Evolutionary conservation across 2,329 filamentous ascomycete species (phyloP).

Genomic region (Calonectria leucothoes): DNA sequence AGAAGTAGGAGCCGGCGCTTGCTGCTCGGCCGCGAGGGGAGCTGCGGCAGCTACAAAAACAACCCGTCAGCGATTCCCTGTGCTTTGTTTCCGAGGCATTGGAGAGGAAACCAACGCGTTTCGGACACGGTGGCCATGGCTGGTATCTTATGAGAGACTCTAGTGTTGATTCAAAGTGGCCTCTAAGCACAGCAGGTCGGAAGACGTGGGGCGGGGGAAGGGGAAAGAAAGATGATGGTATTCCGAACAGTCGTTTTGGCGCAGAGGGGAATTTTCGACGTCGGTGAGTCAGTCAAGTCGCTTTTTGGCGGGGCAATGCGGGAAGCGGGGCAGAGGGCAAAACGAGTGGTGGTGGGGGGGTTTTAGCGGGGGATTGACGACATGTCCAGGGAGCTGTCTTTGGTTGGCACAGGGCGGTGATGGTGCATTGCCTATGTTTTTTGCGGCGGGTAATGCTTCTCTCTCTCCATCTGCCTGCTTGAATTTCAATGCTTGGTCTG

Average conservation of each 20-base stretch:
- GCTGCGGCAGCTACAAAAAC: constrained; percentile 9
- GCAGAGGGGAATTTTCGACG: constrained; percentile 37
- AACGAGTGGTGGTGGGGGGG: not conserved
- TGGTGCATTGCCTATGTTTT: not conserved
- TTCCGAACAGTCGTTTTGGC: constrained; percentile 30
- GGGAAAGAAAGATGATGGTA: constrained; percentile 25
- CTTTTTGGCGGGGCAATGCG: constrained; percentile 38
- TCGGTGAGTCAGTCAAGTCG: constrained; percentile 36
- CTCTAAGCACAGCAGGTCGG: not conserved
- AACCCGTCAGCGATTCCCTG: not conserved
- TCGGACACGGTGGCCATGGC: constrained; percentile 35
- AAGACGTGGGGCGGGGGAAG: not conserved
- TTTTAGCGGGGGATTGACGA: not conserved
- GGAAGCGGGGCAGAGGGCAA: constrained; percentile 29
- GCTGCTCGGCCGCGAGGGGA: constrained; percentile 33
- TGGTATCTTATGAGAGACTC: not conserved
- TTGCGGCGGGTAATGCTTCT: not conserved
- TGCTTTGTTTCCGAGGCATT: not conserved
- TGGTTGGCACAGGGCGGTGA: not conserved
- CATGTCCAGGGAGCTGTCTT: not conserved
- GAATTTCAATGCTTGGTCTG: not conserved
- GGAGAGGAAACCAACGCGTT: constrained; percentile 19
- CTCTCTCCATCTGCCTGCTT: not conserved
- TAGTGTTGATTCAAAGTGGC: too few relatives aligned
- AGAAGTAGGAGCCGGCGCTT: constrained; percentile 27